These are phyloP conservation scores for Aspergillus neoniger DNA, from an alignment of 2,329 filamentous ascomycete species.

Conservation along the genomic window DNA sequence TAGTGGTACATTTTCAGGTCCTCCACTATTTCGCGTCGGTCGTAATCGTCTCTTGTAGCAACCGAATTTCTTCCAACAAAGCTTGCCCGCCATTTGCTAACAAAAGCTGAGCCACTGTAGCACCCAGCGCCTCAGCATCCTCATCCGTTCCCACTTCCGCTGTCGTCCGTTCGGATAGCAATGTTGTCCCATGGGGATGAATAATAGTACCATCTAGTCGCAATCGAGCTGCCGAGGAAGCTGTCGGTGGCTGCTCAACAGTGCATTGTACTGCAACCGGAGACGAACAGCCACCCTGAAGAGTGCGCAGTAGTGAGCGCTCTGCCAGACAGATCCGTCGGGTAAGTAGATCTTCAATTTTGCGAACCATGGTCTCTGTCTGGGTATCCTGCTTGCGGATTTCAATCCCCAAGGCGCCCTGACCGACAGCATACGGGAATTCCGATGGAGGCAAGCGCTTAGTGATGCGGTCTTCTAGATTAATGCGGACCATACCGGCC, in stretches of 20 bases:
- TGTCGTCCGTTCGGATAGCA: neutral
- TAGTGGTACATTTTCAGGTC: no score
- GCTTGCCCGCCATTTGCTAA: neutral
- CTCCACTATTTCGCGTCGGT: neutral
- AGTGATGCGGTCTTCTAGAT: neutral
- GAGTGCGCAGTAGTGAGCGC: neutral
- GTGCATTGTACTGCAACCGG: neutral
- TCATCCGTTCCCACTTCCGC: neutral
- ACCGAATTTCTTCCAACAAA: neutral
- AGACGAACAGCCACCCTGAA: neutral
- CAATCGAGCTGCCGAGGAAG: neutral
- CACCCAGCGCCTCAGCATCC: neutral
- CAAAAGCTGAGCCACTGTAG: neutral
- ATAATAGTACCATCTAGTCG: neutral
- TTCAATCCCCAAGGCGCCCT: neutral
- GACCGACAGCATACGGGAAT: neutral
- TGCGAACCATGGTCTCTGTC: neutral
- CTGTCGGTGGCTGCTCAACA: neutral
- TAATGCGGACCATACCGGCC: neutral
- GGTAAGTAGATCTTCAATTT: neutral
- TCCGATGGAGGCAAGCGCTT: neutral
- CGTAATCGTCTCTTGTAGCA: neutral
- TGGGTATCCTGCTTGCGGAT: neutral
- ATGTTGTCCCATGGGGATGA: neutral
- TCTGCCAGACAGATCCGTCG: neutral